Conservation (phyloP, 139 green algal species). For the Raphidocelis subcapitata region DNA sequence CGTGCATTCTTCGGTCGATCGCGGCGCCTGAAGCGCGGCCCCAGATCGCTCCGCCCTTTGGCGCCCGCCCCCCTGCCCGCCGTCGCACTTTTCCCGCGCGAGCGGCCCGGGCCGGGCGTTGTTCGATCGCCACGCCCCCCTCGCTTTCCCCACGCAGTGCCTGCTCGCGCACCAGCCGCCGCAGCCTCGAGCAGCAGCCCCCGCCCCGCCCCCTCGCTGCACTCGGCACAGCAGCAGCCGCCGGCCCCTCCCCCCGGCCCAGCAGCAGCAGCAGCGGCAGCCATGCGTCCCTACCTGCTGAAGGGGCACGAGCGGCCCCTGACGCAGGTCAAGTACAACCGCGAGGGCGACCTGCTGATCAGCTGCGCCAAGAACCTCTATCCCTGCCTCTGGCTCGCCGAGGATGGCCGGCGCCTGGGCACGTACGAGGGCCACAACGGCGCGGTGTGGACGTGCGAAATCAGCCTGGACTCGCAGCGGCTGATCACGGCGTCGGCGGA, state of each 20-base stretch:
- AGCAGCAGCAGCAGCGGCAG: background rate
- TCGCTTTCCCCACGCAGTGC: too few relatives aligned
- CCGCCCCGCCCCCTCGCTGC: too few relatives aligned
- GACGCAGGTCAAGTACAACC: constrained; percentile 94
- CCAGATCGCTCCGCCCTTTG: too few relatives aligned
- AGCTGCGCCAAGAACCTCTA: constrained; percentile 85
- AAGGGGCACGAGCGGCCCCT: constrained; percentile 90
- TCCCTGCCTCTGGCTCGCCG: constrained; percentile 88
- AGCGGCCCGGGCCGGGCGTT: too few relatives aligned
- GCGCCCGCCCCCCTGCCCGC: too few relatives aligned
- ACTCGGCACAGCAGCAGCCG: background rate
- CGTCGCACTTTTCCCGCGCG: too few relatives aligned
- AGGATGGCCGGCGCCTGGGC: constrained; percentile 89
- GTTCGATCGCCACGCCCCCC: too few relatives aligned
- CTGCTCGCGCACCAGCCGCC: too few relatives aligned
- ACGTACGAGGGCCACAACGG: constrained; percentile 98
- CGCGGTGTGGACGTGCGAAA: constrained; percentile 88
- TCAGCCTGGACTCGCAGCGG: constrained; percentile 68
- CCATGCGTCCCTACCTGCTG: constrained; percentile 85
- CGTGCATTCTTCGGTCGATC: too few relatives aligned
- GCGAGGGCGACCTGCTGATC: constrained; percentile 95
- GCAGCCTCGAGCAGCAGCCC: too few relatives aligned
- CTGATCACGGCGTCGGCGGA: constrained; percentile 92
- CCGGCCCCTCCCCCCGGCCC: background rate
- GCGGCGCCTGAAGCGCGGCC: too few relatives aligned